These are phyloP conservation scores for Poa pratensis DNA, from an alignment of 176 grass and related monocot species.

Conservation along the genomic window DNA sequence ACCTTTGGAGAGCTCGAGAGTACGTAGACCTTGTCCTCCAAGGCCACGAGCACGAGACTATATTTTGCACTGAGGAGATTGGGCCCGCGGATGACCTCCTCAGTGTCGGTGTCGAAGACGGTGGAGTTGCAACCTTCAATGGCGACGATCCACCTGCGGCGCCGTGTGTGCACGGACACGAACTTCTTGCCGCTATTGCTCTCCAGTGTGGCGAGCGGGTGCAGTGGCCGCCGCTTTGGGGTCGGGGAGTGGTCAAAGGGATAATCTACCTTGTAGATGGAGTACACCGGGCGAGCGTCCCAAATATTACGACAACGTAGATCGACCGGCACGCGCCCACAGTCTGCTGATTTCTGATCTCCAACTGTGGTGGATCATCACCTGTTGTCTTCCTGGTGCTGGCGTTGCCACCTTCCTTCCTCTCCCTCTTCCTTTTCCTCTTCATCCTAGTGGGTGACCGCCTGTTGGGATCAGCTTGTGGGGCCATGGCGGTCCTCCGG, in stretches of 20 bases:
- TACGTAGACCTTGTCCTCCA: neutral
- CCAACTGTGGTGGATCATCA: neutral
- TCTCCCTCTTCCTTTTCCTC: neutral
- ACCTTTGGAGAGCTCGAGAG: neutral
- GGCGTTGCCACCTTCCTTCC: neutral
- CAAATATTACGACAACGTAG: too few species aligned
- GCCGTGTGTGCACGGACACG: neutral
- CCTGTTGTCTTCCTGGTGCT: neutral
- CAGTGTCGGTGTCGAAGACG: neutral
- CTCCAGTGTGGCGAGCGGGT: neutral
- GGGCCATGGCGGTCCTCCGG: too few species aligned
- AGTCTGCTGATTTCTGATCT: neutral
- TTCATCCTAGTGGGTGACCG: neutral
- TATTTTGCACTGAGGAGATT: neutral
- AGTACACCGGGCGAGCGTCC: neutral
- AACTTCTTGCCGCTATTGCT: neutral
- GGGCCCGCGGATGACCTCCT: neutral
- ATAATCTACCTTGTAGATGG: neutral
- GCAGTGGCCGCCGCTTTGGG: neutral
- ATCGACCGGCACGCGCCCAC: too few species aligned
- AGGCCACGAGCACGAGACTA: neutral
- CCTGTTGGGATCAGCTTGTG: too few species aligned
- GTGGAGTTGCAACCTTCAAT: neutral
- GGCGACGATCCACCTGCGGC: neutral
- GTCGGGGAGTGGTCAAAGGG: neutral